These are phyloP conservation scores for Solanum microdontum DNA, from an alignment of 257 asterid genomes.

Conservation along the genomic window DNA sequence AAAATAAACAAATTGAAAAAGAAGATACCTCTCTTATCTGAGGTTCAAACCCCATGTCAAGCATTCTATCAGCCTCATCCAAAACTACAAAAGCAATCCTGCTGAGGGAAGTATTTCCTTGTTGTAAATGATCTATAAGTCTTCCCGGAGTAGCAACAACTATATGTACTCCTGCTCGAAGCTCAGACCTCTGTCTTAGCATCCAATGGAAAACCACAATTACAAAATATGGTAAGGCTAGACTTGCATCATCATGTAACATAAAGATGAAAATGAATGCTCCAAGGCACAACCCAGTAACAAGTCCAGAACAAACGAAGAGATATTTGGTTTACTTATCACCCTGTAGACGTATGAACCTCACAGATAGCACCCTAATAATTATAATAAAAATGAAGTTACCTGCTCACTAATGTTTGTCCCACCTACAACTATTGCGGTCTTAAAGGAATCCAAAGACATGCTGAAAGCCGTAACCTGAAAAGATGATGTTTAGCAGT, in stretches of 20 bases:
- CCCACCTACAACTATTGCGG: slow-evolving; percentile 89
- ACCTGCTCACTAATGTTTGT: slow-evolving; percentile 85
- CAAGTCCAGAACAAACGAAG: neutral
- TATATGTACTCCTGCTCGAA: slow-evolving; percentile 69
- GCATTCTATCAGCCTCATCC: slow-evolving; percentile 96
- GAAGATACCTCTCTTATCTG: slow-evolving; percentile 77
- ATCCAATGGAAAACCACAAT: slow-evolving; percentile 13
- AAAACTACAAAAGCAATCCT: slow-evolving; percentile 64
- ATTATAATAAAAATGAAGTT: neutral
- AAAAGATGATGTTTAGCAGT: slow-evolving; percentile 6
- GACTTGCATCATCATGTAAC: neutral
- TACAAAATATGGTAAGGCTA: slow-evolving; percentile 4
- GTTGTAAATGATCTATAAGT: slow-evolving; percentile 78
- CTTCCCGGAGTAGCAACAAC: slow-evolving; percentile 97
- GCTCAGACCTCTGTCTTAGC: slow-evolving; percentile 65
- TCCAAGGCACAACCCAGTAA: neutral
- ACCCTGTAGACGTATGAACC: neutral
- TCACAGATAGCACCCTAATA: neutral
- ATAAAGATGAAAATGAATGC: neutral
- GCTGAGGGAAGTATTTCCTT: slow-evolving; percentile 64
- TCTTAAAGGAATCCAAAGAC: slow-evolving; percentile 62
- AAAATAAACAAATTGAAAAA: neutral
- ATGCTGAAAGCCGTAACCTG: slow-evolving; percentile 87
- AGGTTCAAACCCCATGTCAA: slow-evolving; percentile 95
- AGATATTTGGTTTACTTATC: neutral